phyloP scores from a whole-genome alignment of 164 flowering plant species.

The Litsea cubeba region DNA sequence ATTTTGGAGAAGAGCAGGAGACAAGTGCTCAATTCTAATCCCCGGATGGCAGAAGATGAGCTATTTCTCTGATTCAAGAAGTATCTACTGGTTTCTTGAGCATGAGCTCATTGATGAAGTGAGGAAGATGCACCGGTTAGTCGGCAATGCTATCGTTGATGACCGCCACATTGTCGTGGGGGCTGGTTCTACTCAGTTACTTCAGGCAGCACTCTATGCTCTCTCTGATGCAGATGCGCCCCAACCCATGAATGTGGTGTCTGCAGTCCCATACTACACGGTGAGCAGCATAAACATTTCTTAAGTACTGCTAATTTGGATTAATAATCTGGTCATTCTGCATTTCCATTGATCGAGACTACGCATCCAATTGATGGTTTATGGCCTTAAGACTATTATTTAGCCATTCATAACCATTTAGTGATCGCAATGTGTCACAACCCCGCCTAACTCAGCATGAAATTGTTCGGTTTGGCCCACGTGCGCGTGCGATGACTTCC shows the following conservation, averaged over 20 bases:
- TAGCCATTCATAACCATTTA: no score
- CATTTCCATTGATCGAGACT: not conserved
- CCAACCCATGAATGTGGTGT: conserved; percentile 64
- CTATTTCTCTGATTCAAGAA: conserved; percentile 59
- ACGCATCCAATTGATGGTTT: not conserved
- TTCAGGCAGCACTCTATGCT: conserved; percentile 74
- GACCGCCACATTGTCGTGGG: conserved; percentile 74
- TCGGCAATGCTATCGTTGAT: conserved; percentile 75
- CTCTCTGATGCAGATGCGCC: conserved; percentile 38
- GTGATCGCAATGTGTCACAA: no score
- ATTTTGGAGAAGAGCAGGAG: conserved; percentile 65
- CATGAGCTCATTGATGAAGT: conserved; percentile 54
- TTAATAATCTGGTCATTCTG: not conserved
- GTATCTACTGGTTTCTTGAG: conserved; percentile 84
- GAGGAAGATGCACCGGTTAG: conserved; percentile 50
- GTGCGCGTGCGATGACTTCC: no score
- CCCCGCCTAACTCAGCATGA: no score
- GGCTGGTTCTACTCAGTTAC: conserved; percentile 83
- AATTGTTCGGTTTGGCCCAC: no score
- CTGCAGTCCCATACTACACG: conserved; percentile 77
- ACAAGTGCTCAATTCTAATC: conserved; percentile 45
- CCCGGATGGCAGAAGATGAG: conserved; percentile 75
- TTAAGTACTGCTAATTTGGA: not conserved
- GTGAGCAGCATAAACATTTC: conserved; percentile 33
- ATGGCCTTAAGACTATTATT: no score